These are phyloP conservation scores for Fusarium chuoi DNA, from an alignment of 2,329 filamentous ascomycete genomes.

Conservation along the genomic window DNA sequence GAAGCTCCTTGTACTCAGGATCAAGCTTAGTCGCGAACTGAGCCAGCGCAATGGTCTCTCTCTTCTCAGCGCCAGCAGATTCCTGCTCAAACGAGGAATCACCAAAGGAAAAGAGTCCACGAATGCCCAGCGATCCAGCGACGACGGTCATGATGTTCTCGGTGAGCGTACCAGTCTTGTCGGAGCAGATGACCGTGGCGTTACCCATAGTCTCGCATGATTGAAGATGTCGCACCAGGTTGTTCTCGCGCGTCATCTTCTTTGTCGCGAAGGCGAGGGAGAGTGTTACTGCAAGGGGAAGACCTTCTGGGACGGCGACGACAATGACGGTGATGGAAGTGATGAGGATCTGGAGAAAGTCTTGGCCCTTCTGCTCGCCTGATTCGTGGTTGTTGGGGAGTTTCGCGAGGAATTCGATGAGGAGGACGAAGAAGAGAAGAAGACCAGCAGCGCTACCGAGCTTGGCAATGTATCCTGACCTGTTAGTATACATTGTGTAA, in stretches of 20 bases:
- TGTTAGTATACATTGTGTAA: not conserved
- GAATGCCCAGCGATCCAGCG: conserved; percentile 61
- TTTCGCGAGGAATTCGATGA: conserved; percentile 77
- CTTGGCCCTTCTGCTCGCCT: conserved; percentile 63
- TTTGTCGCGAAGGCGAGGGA: conserved; percentile 75
- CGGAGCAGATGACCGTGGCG: conserved; percentile 79
- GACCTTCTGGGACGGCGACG: conserved; percentile 73
- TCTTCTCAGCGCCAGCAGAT: conserved; percentile 26
- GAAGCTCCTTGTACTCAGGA: conserved; percentile 23
- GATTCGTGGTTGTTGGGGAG: conserved; percentile 61
- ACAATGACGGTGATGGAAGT: conserved; percentile 73
- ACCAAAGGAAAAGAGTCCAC: conserved; percentile 55
- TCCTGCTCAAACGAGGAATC: conserved; percentile 47
- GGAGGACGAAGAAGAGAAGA: conserved; percentile 79
- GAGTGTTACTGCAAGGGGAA: conserved; percentile 74
- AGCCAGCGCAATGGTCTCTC: conserved; percentile 1
- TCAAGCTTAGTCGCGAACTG: conserved; percentile 24
- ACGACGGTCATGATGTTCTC: conserved; percentile 81
- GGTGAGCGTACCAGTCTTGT: conserved; percentile 56
- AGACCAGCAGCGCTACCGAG: conserved; percentile 72
- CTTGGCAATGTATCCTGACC: conserved; percentile 47
- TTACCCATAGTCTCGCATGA: conserved; percentile 80
- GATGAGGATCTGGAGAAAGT: conserved; percentile 72
- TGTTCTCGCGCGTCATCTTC: conserved; percentile 75
- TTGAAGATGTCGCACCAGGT: conserved; percentile 72